Percentiles rank a stretch among this genome's conserved stretches.
Evolutionary conservation across 768 basidiomycete genomes (phyloP).

Genomic region (Boletellus sp.): DNA sequence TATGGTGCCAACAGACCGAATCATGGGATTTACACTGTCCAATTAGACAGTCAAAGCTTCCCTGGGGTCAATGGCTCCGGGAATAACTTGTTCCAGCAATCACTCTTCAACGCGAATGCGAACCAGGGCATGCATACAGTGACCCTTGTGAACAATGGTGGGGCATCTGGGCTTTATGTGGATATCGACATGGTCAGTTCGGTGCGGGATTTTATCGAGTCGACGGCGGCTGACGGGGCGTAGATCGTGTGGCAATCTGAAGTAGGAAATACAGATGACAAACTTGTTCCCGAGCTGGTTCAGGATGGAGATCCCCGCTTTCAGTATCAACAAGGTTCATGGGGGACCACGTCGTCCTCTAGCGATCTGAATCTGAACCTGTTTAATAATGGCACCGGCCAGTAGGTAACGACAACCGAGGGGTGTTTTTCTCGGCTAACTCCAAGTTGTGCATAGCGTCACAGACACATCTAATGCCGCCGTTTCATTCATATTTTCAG

Average conservation of each 20-base stretch:
- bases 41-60: constrained; percentile 35
- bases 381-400: constrained; percentile 42
- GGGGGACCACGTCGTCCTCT: constrained; percentile 34
- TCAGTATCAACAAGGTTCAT: constrained; percentile 33
- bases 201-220: neutral
- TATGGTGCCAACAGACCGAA: constrained; percentile 48
- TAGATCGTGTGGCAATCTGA: constrained; percentile 30
- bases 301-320: constrained; percentile 39
- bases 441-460: constrained; percentile 26
- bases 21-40: constrained; percentile 45
- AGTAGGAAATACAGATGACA: constrained; percentile 14
- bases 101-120: constrained; percentile 36
- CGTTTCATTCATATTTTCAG: constrained; percentile 38
- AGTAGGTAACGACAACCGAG: constrained; percentile 25
- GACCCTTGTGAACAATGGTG: constrained; percentile 27
- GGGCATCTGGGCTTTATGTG: constrained; percentile 30
- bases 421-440: neutral
- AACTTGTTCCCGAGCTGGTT: constrained; percentile 18
- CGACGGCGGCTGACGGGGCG: neutral
- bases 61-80: constrained; percentile 30
- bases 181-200: constrained; percentile 45
- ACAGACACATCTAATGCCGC: constrained; percentile 33
- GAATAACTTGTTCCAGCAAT: constrained; percentile 35
- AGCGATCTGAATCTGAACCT: constrained; percentile 33
- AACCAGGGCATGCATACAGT: constrained; percentile 37